Evolutionary conservation across 108 stramenopile species (phyloP).

Genomic region (Epithemia pelagica): DNA sequence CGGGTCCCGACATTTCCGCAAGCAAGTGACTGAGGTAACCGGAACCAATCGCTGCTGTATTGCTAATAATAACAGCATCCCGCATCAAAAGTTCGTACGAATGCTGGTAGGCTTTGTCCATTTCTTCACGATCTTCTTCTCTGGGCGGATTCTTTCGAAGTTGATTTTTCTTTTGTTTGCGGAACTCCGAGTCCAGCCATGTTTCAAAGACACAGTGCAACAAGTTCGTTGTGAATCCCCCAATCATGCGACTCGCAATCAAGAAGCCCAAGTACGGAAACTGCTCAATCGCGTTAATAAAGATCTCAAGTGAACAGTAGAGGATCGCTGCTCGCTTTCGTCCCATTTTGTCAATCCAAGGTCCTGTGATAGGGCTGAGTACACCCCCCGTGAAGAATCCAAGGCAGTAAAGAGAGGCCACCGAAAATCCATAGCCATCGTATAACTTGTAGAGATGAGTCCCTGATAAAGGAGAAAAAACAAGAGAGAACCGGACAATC

Average conservation of each 20-base stretch:
- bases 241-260: constrained; percentile 66
- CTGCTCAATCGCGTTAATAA: constrained; percentile 60
- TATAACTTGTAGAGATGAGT: constrained; percentile 61
- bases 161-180: constrained; percentile 33
- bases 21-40: constrained; percentile 62
- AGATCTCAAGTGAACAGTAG: constrained; percentile 74
- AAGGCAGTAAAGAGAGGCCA: constrained; percentile 49
- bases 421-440: constrained; percentile 61
- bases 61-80: constrained; percentile 64
- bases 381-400: constrained; percentile 55
- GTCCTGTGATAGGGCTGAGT: constrained; percentile 64
- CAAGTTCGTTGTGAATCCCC: constrained; percentile 70
- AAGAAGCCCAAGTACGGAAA: constrained; percentile 47
- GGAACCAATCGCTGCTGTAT: constrained; percentile 71
- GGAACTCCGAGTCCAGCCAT: constrained; percentile 77
- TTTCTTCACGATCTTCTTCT: not conserved
- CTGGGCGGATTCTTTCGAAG: not conserved
- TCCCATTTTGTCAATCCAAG: constrained; percentile 71
- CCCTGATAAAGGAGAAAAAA: constrained; percentile 20
- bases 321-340: constrained; percentile 61
- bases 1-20: constrained; percentile 54
- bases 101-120: constrained; percentile 4
- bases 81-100: constrained; percentile 60
- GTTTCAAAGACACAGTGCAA: constrained; percentile 74
- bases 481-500: not conserved